A percentile compares a stretch with the other conserved stretches of the same genome.
These are phyloP conservation scores for Pyrrhoderma noxium DNA, from an alignment of 1,284 basidiomycete genomes.

Conservation along the genomic window DNA sequence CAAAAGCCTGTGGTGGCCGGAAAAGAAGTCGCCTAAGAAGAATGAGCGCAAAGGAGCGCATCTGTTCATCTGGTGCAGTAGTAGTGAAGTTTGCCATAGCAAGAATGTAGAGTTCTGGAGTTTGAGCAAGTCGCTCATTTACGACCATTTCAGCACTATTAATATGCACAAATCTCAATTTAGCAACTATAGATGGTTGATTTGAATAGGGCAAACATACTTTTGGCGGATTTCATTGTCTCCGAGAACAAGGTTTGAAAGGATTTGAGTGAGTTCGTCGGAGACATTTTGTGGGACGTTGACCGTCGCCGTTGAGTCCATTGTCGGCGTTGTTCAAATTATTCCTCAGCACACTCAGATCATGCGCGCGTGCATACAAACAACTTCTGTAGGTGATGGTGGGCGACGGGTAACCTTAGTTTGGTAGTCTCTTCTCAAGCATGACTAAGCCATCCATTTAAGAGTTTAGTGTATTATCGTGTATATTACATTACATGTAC, in stretches of 20 bases:
- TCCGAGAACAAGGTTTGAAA: conserved; percentile 72
- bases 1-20: conserved; percentile 33
- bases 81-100: conserved; percentile 70
- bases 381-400: no score
- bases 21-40: conserved; percentile 70
- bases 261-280: conserved; percentile 67
- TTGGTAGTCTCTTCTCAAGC: no score
- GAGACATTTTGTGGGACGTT: conserved; percentile 57
- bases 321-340: neutral
- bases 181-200: neutral
- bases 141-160: conserved; percentile 68
- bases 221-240: conserved; percentile 71
- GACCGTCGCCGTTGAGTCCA: conserved; percentile 16
- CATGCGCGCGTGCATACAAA: no score
- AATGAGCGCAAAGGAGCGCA: conserved; percentile 76
- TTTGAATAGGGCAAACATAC: conserved; percentile 31
- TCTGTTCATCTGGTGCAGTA: conserved; percentile 65
- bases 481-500: no score
- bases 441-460: no score
- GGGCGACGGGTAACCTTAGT: no score
- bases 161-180: neutral
- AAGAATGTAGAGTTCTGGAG: conserved; percentile 68
- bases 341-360: no score
- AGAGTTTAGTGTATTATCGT: no score
- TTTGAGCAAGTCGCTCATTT: conserved; percentile 65